Base-by-base conservation (phyloP, 1,139 yeast species). In the Pichia sp. region DNA sequence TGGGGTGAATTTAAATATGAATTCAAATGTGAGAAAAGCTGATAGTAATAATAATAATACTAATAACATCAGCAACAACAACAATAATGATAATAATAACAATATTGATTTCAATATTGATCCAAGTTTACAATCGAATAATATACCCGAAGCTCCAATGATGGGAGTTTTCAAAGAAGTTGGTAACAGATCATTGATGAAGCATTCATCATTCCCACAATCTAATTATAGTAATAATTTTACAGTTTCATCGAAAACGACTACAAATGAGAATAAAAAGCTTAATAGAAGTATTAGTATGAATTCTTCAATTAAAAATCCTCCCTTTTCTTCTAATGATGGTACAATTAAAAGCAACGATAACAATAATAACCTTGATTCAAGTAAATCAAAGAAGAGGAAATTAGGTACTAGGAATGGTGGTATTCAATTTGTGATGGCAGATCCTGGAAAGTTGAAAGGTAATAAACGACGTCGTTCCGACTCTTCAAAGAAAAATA, bases 361-460 rank as follows among this genome's bases (percentile, higher is more conserved):
- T n/a, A n/a, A n/a, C n/a, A n/a, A n/a, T n/a, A n/a, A n/a, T n/a
- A n/a, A n/a, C n/a, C n/a, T n/a, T n/a, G n/a, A n/a, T n/a, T n/a
- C n/a, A n/a, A 24, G 4, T 4, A 31, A 22, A 18, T 15, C 28
- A 15, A 33, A 39, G 34, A 37, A 39, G 20, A 36, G 40, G 24
- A 34, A 21, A 23, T 33, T 34, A 9, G 28, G 28, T 14, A 17
- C 22, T 28, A 26, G n/a, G n/a, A 14, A 24, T 18, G 36, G 35
- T 15, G 22, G 17, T 14, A 28, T 47, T 25, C 50, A 47, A 10
- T 44, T 47, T 25, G 42, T 47, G 10, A 46, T 47, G 49, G 45
- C 51, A 4, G 48, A 47, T 37, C 41, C 41, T 17, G 44, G 39
- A 19, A 42, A 43, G 32, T 34, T 44, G 10, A 44, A 35, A 11